Evolutionary conservation across 2,329 filamentous ascomycete genomes (phyloP).

Genomic region (Colletotrichum sublineola): DNA sequence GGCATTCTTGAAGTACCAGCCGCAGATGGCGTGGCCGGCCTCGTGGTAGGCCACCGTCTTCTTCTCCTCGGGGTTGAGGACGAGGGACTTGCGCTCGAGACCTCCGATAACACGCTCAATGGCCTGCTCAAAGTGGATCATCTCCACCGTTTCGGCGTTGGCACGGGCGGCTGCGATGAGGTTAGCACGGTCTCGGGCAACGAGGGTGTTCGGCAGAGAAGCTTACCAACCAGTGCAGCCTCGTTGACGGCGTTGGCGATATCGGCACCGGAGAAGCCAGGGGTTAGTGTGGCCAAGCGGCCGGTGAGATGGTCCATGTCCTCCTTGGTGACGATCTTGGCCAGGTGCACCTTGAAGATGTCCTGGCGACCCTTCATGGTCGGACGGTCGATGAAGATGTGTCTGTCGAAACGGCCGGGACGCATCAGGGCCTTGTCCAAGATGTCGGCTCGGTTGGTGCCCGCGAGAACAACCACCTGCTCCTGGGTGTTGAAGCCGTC

Average conservation of each 20-base stretch:
- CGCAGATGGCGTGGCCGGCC: slow-evolving; percentile 97
- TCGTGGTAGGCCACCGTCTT: slow-evolving; percentile 97
- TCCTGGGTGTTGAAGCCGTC: slow-evolving; percentile 98
- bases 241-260: slow-evolving; percentile 99
- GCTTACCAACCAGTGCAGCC: slow-evolving; percentile 92
- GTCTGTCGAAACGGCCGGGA: slow-evolving; percentile 95
- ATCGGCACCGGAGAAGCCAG: slow-evolving; percentile 96
- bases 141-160: slow-evolving; percentile 83
- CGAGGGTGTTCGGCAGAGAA: neutral
- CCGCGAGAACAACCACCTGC: slow-evolving; percentile 95
- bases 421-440: slow-evolving; percentile 94
- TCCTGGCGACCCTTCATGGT: slow-evolving; percentile 98
- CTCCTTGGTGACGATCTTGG: slow-evolving; percentile 94
- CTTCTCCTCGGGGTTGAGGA: slow-evolving; percentile 94
- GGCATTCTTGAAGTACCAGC: slow-evolving; percentile 97
- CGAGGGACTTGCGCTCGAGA: slow-evolving; percentile 96
- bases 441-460: slow-evolving; percentile 95
- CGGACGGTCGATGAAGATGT: slow-evolving; percentile 93
- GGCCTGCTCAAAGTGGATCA: slow-evolving; percentile 95
- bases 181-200: slow-evolving; percentile 54
- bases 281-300: slow-evolving; percentile 90
- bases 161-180: slow-evolving; percentile 78
- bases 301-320: slow-evolving; percentile 90
- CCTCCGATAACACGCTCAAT: slow-evolving; percentile 98
- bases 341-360: slow-evolving; percentile 94